Percentiles rank a stretch among this genome's conserved stretches.
Evolutionary conservation across 2,329 filamentous ascomycete genomes (phyloP).

Genomic region (Fusarium palustre): DNA sequence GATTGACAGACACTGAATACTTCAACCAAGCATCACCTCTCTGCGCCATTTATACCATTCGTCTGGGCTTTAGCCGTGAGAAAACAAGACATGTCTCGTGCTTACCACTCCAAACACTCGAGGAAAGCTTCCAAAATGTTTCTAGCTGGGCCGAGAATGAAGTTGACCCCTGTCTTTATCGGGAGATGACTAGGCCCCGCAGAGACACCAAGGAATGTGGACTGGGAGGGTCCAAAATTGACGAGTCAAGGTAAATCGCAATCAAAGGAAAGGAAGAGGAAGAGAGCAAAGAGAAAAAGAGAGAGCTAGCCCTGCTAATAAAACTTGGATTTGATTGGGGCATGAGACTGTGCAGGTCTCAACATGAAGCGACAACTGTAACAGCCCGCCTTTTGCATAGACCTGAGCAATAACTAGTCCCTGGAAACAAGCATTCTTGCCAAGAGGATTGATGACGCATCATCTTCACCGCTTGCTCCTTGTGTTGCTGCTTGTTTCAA

Average conservation of each 20-base stretch:
- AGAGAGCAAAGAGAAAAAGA: constrained; percentile 4
- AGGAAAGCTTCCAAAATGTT: constrained; percentile 9
- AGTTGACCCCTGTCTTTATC: constrained; percentile 4
- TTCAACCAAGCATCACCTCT: not conserved
- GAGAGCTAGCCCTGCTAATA: not conserved
- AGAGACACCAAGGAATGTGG: constrained; percentile 15
- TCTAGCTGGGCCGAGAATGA: constrained; percentile 12
- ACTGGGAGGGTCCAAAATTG: constrained; percentile 20
- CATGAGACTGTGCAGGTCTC: constrained; percentile 1
- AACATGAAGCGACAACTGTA: constrained; percentile 18
- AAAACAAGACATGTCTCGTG: not conserved
- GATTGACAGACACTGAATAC: not conserved
- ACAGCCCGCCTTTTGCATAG: constrained; percentile 2
- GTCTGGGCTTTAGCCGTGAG: not conserved
- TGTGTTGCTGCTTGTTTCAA: not conserved
- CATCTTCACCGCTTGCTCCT: constrained; percentile 3
- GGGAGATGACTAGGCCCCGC: constrained; percentile 26
- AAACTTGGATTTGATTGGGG: constrained; percentile 5
- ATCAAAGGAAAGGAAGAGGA: constrained; percentile 6
- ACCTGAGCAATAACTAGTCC: not conserved
- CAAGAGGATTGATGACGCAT: constrained; percentile 12
- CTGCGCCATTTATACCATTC: constrained; percentile 16
- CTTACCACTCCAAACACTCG: not conserved
- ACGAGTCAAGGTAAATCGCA: constrained; percentile 30
- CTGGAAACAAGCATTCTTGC: constrained; percentile 17